Evolutionary conservation across 805 yeast genomes (phyloP), one percentile per base, ranked within the genome.

Genomic region (Maudiozyma barnettii): DNA sequence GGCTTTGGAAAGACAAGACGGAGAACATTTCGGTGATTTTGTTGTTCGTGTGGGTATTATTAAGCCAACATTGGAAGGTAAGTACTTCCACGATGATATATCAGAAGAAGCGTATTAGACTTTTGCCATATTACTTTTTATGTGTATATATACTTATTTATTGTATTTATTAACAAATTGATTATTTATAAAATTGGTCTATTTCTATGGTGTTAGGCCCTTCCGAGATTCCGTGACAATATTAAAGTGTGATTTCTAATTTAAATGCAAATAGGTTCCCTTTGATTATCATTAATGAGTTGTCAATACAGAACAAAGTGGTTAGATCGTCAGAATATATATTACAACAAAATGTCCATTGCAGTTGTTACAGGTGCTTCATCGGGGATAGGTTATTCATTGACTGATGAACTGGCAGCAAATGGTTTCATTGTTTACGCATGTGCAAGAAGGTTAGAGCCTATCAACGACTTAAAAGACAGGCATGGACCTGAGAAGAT

Each of bases 11-110:
- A 81, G 98, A 70, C 65, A 76, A 40, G 95, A 89, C 9, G 91
- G 88, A 49, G 98, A 91, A 67, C 96, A 87, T 47, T 91, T 91
- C 60, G 98, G 98, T 62, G 98, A 91, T 65, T 91, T 85, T 73
- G 78, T 84, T 54, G 76, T 91, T 54, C 81, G 98, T 70, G 76
- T 72, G 43, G 96, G 95, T n/a, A 77, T 87, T 49, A 88, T 91
- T 62, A 82, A 81, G 60, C 93, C 90, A 52, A 90, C 97, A 26
- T 69, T 78, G 41, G 95, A 87, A 66, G 98, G 98, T 53, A 86
- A 83, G 65, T 82, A 78, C 65, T 90, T 93, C 87, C 95, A 95
- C 74, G 97, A 91, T 51, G 93, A 86, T 61, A 79, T 91, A 52
- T 83, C 91, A 31, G 95, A 83, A 63, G 90, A 82, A 43, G 82